Conservation (phyloP, 1,284 basidiomycete species). For the Ceratobasidium sp. region DNA sequence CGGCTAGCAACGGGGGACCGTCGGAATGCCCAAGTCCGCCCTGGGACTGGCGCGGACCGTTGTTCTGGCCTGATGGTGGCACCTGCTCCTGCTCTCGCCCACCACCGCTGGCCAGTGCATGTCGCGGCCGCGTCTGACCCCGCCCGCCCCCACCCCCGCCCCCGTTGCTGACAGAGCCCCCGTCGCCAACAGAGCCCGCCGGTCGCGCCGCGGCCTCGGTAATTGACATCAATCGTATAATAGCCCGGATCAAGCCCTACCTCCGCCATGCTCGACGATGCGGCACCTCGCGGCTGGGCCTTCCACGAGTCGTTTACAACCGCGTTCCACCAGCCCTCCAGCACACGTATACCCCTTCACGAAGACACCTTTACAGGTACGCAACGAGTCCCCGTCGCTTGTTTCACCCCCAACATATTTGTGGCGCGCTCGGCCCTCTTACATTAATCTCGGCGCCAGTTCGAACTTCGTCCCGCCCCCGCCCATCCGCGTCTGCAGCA, state of each 20-base stretch:
- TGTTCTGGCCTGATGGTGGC: conserved; percentile 37
- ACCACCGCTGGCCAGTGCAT: not conserved
- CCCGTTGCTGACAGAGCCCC: not conserved
- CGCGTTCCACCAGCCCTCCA: conserved; percentile 36
- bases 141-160: not conserved
- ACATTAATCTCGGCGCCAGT: conserved; percentile 36
- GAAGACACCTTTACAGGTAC: conserved; percentile 26
- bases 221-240: conserved; percentile 12
- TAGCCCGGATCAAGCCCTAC: conserved; percentile 42
- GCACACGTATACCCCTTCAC: conserved; percentile 9
- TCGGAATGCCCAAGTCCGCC: conserved; percentile 23
- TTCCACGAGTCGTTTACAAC: conserved; percentile 14
- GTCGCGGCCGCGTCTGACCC: not conserved
- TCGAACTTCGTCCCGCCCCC: conserved; percentile 15
- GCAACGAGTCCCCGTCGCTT: conserved; percentile 10
- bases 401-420: conserved; percentile 34
- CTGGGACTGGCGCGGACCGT: conserved; percentile 20
- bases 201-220: not conserved
- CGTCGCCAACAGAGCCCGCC: not conserved
- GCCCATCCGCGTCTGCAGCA: not conserved
- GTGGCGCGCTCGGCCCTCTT: conserved; percentile 37
- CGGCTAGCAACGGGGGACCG: not conserved
- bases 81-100: conserved; percentile 13
- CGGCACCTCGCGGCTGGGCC: conserved; percentile 31
- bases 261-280: conserved; percentile 43